Conservation (phyloP, 495 filamentous ascomycete genomes). For the Xylaria curta region DNA sequence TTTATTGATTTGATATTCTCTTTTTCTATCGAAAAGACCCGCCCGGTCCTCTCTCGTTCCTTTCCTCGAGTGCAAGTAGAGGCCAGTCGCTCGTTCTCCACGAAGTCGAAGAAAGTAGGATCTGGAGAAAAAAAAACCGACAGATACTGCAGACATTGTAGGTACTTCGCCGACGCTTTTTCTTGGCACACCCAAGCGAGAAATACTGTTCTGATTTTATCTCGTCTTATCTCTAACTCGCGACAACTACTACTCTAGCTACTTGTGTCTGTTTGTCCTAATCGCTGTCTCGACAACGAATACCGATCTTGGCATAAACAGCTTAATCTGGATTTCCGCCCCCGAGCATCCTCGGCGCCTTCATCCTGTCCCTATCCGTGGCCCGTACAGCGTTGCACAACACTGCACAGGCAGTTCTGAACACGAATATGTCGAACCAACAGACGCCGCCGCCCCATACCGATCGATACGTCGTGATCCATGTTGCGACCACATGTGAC, state of each 20-base stretch:
- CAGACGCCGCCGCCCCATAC: constrained; percentile 63
- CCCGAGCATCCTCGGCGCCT: constrained; percentile 6
- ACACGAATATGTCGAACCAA: constrained; percentile 52
- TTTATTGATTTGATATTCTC: neutral
- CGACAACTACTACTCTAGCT: constrained; percentile 10
- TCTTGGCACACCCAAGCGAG: constrained; percentile 3
- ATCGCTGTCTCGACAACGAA: constrained; percentile 12
- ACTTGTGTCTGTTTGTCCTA: constrained; percentile 15
- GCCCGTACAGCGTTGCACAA: constrained; percentile 15
- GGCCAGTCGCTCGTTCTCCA: constrained; percentile 19
- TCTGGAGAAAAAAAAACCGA: constrained; percentile 10
- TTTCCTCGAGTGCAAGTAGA: constrained; percentile 17
- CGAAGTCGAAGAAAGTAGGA: constrained; percentile 6
- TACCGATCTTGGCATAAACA: neutral
- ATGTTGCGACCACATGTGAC: constrained; percentile 98
- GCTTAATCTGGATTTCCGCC: neutral
- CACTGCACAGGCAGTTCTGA: constrained; percentile 20
- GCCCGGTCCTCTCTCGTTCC: constrained; percentile 14
- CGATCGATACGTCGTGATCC: constrained; percentile 96
- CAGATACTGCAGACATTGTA: constrained; percentile 10
- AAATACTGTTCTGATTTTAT: constrained; percentile 21
- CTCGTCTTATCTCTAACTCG: constrained; percentile 19
- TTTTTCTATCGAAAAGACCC: constrained; percentile 9
- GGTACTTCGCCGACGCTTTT: constrained; percentile 24
- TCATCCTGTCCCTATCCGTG: constrained; percentile 27